phyloP scores from a whole-genome alignment of 2,329 filamentous ascomycete genomes.

The Trichophyton mentagrophytes region DNA sequence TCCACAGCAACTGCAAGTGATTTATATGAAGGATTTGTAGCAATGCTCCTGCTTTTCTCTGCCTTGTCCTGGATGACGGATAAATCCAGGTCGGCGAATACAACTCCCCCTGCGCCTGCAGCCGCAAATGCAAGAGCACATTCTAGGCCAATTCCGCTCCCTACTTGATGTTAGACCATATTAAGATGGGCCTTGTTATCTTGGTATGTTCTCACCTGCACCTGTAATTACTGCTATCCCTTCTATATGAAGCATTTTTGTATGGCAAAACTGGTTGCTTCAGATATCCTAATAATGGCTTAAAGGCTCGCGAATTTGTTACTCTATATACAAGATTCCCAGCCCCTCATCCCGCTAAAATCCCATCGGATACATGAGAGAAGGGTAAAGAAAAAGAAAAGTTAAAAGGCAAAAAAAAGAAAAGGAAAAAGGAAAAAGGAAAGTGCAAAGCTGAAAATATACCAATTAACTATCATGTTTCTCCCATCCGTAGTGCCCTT shows the following conservation, averaged over 20 bases:
- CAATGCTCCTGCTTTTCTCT: slow-evolving; percentile 17
- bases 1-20: slow-evolving; percentile 18
- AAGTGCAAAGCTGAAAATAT: background rate
- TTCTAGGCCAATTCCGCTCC: slow-evolving; percentile 12
- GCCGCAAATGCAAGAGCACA: slow-evolving; percentile 11
- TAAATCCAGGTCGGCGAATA: slow-evolving; percentile 19
- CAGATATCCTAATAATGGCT: too few relatives aligned
- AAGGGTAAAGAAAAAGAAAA: too few relatives aligned
- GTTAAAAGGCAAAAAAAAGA: too few relatives aligned
- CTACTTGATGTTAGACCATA: slow-evolving; percentile 12
- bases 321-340: background rate
- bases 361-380: background rate
- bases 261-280: background rate
- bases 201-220: background rate
- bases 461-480: background rate
- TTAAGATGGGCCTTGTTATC: background rate
- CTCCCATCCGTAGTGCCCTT: background rate
- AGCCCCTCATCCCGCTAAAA: background rate
- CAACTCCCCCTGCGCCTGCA: slow-evolving; percentile 14
- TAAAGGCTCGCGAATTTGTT: too few relatives aligned
- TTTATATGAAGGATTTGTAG: slow-evolving; percentile 17
- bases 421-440: background rate
- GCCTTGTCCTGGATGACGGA: slow-evolving; percentile 12
- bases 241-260: background rate
- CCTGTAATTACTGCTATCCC: background rate